These are phyloP conservation scores for Tremellales sp. DNA, from an alignment of 1,284 basidiomycete species.

Conservation along the genomic window DNA sequence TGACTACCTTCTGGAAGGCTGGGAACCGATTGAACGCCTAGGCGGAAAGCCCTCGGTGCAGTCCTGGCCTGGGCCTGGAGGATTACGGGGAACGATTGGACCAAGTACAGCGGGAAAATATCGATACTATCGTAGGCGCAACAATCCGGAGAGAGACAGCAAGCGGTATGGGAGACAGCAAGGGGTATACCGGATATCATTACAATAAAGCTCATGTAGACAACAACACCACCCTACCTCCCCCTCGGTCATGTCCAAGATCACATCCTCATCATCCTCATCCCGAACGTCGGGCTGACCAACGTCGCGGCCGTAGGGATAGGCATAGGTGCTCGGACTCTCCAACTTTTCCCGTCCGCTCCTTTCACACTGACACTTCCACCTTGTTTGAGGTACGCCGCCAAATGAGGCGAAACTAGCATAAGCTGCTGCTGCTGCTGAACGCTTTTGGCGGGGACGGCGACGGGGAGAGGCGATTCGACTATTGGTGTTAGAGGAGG, in stretches of 20 bases:
- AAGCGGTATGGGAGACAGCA: no score
- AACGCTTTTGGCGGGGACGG: not conserved
- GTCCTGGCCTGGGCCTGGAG: no score
- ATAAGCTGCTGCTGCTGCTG: slow-evolving; percentile 6
- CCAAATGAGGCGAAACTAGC: slow-evolving; percentile 23
- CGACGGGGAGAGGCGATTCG: not conserved
- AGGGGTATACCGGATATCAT: no score
- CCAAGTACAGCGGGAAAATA: no score
- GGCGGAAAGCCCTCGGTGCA: no score
- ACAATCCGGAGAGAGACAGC: no score
- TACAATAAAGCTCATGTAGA: no score
- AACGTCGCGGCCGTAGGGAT: no score
- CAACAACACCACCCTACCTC: no score
- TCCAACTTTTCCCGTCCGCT: slow-evolving; percentile 21
- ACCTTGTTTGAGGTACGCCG: slow-evolving; percentile 21
- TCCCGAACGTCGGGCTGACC: no score
- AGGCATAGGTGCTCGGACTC: slow-evolving; percentile 2
- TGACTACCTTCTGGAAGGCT: slow-evolving; percentile 28
- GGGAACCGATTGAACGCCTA: slow-evolving; percentile 20
- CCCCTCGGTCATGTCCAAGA: not conserved
- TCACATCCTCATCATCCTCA: not conserved
- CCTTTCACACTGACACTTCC: slow-evolving; percentile 20
- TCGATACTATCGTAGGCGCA: no score
- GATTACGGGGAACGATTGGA: no score
- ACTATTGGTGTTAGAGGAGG: not conserved